phyloP scores from a whole-genome alignment of 1,284 basidiomycete genomes.

The Apiotrichum gracile region DNA sequence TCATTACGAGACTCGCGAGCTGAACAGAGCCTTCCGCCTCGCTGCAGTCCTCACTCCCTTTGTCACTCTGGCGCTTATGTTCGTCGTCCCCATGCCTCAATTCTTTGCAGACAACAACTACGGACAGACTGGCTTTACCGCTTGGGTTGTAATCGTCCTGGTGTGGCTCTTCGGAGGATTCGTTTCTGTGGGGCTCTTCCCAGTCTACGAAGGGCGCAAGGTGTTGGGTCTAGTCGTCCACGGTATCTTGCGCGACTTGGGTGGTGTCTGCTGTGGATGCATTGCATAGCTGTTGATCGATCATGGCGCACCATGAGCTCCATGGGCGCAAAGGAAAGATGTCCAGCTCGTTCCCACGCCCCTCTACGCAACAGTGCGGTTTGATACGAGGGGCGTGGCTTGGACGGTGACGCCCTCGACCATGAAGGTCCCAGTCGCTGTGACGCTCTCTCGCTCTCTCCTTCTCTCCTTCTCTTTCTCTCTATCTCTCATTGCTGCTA shows the following conservation, averaged over 20 bases:
- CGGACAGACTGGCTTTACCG: conserved; percentile 60
- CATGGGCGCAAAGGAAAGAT: no score
- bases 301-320: no score
- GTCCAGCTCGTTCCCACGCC: no score
- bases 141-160: conserved; percentile 62
- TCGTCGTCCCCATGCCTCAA: conserved; percentile 71
- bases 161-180: conserved; percentile 74
- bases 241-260: conserved; percentile 11
- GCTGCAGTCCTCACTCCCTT: conserved; percentile 65
- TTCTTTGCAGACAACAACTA: conserved; percentile 74
- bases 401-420: no score
- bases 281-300: no score
- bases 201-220: conserved; percentile 70
- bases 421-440: no score
- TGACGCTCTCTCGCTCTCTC: no score
- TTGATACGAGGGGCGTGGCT: no score
- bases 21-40: conserved; percentile 68
- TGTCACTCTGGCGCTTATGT: conserved; percentile 48
- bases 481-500: no score
- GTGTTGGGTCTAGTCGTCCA: conserved; percentile 56
- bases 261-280: no score
- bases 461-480: no score
- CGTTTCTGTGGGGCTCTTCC: conserved; percentile 69
- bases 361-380: no score
- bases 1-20: conserved; percentile 25